phyloP scores from a whole-genome alignment of 1,284 basidiomycete species.

The Taiwanofungus camphoratus region DNA sequence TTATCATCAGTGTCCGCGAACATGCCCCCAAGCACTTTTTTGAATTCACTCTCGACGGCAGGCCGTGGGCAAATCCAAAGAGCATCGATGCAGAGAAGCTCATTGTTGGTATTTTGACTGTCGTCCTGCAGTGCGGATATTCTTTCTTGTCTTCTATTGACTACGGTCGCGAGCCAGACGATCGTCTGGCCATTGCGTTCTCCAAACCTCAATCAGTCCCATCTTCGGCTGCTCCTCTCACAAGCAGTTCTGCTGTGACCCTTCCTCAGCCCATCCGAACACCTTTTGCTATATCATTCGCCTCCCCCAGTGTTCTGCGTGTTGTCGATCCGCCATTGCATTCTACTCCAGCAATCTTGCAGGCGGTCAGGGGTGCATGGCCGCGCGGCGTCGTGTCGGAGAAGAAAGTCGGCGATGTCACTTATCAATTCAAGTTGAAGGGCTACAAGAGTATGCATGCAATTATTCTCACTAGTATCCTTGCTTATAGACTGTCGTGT shows the following conservation, averaged over 20 bases:
- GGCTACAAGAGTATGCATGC: conserved; percentile 64
- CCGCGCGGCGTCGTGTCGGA: conserved; percentile 71
- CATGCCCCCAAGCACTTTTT: conserved; percentile 52
- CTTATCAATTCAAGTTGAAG: conserved; percentile 75
- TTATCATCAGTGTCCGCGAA: conserved; percentile 46
- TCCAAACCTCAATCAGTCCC: conserved; percentile 39
- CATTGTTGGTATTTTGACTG: conserved; percentile 56
- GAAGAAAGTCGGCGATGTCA: conserved; percentile 64
- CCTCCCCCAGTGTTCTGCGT: conserved; percentile 58
- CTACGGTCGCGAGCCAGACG: conserved; percentile 71
- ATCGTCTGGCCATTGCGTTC: conserved; percentile 64
- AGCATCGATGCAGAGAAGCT: conserved; percentile 59
- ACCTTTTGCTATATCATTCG: conserved; percentile 70
- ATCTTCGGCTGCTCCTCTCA: conserved; percentile 24
- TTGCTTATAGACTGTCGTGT: too few relatives aligned
- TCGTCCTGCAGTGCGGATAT: conserved; percentile 60
- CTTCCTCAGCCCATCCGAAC: conserved; percentile 27
- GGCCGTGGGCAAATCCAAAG: conserved; percentile 68
- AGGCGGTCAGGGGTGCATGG: conserved; percentile 73
- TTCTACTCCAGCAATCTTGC: conserved; percentile 70
- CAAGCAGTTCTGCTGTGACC: conserved; percentile 19
- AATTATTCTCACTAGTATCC: conserved; percentile 3
- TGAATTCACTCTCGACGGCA: conserved; percentile 61
- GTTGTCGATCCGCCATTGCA: conserved; percentile 70
- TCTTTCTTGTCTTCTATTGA: conserved; percentile 63